Conservation (phyloP, 805 yeast genomes). For the Barnettozyma sucrosica region DNA sequence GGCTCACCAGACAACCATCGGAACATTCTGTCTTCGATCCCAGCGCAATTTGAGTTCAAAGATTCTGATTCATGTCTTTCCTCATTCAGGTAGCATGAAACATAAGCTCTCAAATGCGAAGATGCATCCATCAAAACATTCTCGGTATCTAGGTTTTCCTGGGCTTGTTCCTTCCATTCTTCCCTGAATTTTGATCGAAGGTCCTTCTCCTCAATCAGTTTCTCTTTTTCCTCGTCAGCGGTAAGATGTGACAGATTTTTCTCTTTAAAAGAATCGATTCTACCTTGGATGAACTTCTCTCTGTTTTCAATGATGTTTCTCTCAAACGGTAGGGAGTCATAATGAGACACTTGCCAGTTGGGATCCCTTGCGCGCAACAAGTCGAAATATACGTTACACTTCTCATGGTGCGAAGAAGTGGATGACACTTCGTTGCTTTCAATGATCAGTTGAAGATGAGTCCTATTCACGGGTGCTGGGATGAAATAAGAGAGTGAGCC, state of each 20-base stretch:
- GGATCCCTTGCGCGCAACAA: slow-evolving; percentile 19
- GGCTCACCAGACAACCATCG: slow-evolving; percentile 33
- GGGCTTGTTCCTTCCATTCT: background rate
- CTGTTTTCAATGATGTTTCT: slow-evolving; percentile 19
- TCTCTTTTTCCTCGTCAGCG: slow-evolving; percentile 14
- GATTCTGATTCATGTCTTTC: background rate
- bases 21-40: slow-evolving; percentile 33
- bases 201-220: slow-evolving; percentile 12
- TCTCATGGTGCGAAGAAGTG: slow-evolving; percentile 6
- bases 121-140: slow-evolving; percentile 21
- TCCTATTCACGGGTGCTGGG: background rate
- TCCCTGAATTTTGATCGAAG: slow-evolving; percentile 1
- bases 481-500: background rate
- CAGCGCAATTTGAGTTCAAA: slow-evolving; percentile 23
- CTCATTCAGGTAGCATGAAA: slow-evolving; percentile 22
- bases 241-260: slow-evolving; percentile 2
- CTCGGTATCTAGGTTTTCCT: slow-evolving; percentile 15
- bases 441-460: background rate
- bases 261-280: slow-evolving; percentile 13
- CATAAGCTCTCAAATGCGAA: slow-evolving; percentile 25
- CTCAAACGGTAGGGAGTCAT: slow-evolving; percentile 16
- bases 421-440: background rate
- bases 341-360: slow-evolving; percentile 21
- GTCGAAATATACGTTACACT: slow-evolving; percentile 28
- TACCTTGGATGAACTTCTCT: slow-evolving; percentile 13